Conservation (phyloP, 1,284 basidiomycete species). For the Cryptococcus sp. region DNA sequence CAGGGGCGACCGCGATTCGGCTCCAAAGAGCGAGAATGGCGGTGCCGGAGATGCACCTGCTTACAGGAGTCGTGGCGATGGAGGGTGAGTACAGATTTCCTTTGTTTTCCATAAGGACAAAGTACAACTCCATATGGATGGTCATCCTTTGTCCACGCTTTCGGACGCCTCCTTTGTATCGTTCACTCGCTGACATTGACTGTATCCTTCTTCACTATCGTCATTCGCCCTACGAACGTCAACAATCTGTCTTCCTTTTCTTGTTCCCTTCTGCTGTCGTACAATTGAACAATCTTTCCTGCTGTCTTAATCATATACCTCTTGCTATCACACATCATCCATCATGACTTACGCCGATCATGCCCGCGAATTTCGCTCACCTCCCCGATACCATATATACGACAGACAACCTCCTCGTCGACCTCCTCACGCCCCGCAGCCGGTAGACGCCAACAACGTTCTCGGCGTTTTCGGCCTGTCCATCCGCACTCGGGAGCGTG, state of each 20-base stretch:
- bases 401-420: background rate
- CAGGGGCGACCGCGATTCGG: background rate
- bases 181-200: background rate
- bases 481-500: constrained; percentile 89
- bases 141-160: background rate
- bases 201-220: too few species aligned
- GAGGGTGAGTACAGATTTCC: background rate
- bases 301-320: too few species aligned
- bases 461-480: constrained; percentile 95
- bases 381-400: constrained; percentile 1
- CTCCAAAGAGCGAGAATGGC: too few species aligned
- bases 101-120: background rate
- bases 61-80: background rate
- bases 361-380: background rate
- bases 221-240: background rate
- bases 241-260: background rate
- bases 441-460: constrained; percentile 65
- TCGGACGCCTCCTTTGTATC: background rate
- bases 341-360: background rate
- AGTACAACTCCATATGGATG: background rate
- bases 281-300: background rate
- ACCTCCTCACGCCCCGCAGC: constrained; percentile 59
- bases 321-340: background rate
- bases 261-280: background rate
- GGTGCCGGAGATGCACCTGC: too few species aligned